Evolutionary conservation across 495 filamentous ascomycete species (phyloP).

Genomic region (Diplogelasinospora grovesii): DNA sequence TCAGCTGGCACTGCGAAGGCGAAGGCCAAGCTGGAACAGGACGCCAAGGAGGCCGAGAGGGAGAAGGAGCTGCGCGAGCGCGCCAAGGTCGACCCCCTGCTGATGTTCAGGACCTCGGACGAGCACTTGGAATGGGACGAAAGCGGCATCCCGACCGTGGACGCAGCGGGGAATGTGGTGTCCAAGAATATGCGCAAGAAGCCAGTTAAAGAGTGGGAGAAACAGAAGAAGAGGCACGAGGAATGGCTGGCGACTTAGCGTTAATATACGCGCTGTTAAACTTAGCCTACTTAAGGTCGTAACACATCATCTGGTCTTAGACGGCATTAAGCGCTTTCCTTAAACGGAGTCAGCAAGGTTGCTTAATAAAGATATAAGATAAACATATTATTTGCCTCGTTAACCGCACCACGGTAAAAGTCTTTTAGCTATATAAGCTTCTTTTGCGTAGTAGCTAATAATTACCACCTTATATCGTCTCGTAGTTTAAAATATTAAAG

Average conservation of each 20-base stretch:
- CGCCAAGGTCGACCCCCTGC: conserved; percentile 22
- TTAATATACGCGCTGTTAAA: no score
- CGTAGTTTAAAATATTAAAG: no score
- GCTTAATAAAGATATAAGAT: no score
- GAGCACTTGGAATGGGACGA: conserved; percentile 66
- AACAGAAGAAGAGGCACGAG: conserved; percentile 68
- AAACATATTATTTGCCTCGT: no score
- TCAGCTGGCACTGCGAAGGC: conserved; percentile 32
- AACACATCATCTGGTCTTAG: no score
- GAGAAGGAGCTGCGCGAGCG: conserved; percentile 33
- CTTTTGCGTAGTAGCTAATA: no score
- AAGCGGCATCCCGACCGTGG: conserved; percentile 61
- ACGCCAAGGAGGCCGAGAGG: conserved; percentile 41
- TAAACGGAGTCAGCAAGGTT: no score
- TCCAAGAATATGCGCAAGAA: conserved; percentile 64
- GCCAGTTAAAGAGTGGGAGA: conserved; percentile 69
- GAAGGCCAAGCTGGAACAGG: conserved; percentile 44
- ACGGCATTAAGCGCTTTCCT: no score
- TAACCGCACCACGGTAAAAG: no score
- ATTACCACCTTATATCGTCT: no score
- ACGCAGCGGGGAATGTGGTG: conserved; percentile 56
- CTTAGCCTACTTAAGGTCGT: no score
- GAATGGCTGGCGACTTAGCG: conserved; percentile 19
- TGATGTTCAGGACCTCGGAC: conserved; percentile 51
- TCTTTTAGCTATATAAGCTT: no score